Percentiles rank a stretch among this genome's conserved stretches.
Conservation (phyloP, 73 alveolate species). For the Paramecium caudatum region DNA sequence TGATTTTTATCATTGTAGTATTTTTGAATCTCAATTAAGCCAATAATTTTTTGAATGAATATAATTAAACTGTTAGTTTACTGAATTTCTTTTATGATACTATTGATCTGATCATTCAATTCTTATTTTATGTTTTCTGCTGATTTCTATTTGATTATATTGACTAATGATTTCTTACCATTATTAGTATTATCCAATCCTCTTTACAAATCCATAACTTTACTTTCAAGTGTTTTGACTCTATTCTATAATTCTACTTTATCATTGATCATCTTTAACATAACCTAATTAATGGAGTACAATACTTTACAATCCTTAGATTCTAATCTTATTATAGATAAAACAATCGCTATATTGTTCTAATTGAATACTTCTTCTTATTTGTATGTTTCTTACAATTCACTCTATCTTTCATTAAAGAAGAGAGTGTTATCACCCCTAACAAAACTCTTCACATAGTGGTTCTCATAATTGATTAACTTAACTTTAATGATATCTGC, state of each 20-base stretch:
- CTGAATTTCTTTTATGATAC: not conserved
- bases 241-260: not conserved
- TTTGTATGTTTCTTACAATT: not conserved
- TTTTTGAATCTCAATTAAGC: not conserved
- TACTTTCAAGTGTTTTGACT: not conserved
- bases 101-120: not conserved
- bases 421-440: not conserved
- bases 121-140: not conserved
- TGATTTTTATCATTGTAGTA: slow-evolving; percentile 5
- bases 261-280: not conserved
- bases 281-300: not conserved
- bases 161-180: not conserved
- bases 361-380: not conserved
- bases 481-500: not conserved
- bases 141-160: not conserved
- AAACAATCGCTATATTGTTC: not conserved
- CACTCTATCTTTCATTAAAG: not conserved
- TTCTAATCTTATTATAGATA: slow-evolving; percentile 27
- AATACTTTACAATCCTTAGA: slow-evolving; percentile 58
- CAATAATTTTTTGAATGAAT: not conserved
- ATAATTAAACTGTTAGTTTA: not conserved
- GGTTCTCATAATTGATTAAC: not conserved
- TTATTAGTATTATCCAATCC: not conserved
- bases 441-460: not conserved
- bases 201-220: not conserved